A percentile compares a stretch with the other conserved stretches of the same genome.
These are phyloP conservation scores for Aspergillus sp. DNA, from an alignment of 2,329 filamentous ascomycete species.

Conservation along the genomic window DNA sequence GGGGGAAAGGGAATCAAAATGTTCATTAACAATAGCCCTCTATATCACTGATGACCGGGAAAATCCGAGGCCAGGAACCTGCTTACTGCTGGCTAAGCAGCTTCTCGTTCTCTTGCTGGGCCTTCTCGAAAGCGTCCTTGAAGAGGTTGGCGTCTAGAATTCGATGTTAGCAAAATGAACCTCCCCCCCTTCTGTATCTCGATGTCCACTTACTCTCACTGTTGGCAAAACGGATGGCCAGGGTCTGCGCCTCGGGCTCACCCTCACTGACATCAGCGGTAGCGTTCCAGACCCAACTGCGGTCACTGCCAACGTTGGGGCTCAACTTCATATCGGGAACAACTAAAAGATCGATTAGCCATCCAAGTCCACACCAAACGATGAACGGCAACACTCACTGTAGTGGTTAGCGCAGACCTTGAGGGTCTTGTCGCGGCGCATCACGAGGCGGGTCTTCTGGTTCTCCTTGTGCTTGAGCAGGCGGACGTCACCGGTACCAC, in stretches of 20 bases:
- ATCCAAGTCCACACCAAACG: not conserved
- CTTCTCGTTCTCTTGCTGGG: conserved; percentile 91
- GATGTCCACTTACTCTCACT: conserved; percentile 74
- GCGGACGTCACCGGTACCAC: conserved; percentile 92
- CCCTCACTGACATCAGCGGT: conserved; percentile 97
- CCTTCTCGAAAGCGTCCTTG: conserved; percentile 97
- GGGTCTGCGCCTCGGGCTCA: conserved; percentile 90
- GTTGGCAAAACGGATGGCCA: conserved; percentile 97
- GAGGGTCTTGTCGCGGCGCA: conserved; percentile 99
- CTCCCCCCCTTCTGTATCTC: not conserved
- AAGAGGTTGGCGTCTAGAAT: conserved; percentile 84
- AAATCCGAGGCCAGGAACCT: not conserved
- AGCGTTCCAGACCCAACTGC: conserved; percentile 99
- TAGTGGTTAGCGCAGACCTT: conserved; percentile 99
- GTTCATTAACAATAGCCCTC: conserved; percentile 17
- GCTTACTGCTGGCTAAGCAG: conserved; percentile 66
- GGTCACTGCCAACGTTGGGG: conserved; percentile 95
- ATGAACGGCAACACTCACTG: conserved; percentile 60
- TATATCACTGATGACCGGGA: conserved; percentile 6
- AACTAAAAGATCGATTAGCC: conserved; percentile 57
- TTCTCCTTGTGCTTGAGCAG: conserved; percentile 99
- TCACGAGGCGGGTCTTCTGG: conserved; percentile 93
- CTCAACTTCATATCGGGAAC: conserved; percentile 98
- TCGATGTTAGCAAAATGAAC: conserved; percentile 18
- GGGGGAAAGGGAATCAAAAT: conserved; percentile 10